Base-by-base conservation (phyloP, 495 filamentous ascomycete species). In the Recurvomyces mirabilis region DNA sequence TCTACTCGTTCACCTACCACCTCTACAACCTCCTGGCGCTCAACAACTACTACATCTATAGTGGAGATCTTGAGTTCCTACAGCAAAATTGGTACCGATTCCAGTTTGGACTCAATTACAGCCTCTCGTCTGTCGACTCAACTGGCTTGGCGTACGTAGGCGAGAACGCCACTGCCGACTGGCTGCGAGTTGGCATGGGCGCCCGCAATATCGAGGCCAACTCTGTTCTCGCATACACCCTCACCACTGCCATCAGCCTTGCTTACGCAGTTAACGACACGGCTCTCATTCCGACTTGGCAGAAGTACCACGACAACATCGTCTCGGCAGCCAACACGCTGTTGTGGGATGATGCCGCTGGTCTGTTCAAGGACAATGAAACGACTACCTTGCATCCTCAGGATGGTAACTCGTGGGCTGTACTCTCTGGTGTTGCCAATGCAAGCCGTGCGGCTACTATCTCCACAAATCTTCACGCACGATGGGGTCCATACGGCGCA, bases 121-220 rank as follows among this genome's bases (percentile, higher is more conserved):
- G 13, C 13, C 20, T 49, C 3, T n/a, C 4, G 17, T 29, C 50
- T 7, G 32, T 53, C 6, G 49, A 53, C 31, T 19, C 21, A 5
- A 42, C 45, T 12, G 49, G 49, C 3, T 37, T 53, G 9, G 22
- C 33, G 13, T 33, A 50, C 23, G 45, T 53, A 12, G 12, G 46
- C 28, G 25, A 20, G 6, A 42, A 45, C 15, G 30, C 21, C n/a
- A 34, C 49, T 2, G 21, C 35, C 3, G 45, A 53, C 33, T 53
- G 49, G 49, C 36, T 41, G 3, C 35, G 49, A 4, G 19, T 37
- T 32, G 49, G 38, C 10, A 53, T 42, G 45, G 49, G 45, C 11
- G 49, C 21, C 3, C 37, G 40, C 26, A 53, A 49, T 26, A 49
- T 42, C 38, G 49, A 53, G 21, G 49, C 45, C 7, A 53, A 53